These are phyloP conservation scores for Penstemon newberryi DNA, from an alignment of 257 asterid species.

Conservation along the genomic window DNA sequence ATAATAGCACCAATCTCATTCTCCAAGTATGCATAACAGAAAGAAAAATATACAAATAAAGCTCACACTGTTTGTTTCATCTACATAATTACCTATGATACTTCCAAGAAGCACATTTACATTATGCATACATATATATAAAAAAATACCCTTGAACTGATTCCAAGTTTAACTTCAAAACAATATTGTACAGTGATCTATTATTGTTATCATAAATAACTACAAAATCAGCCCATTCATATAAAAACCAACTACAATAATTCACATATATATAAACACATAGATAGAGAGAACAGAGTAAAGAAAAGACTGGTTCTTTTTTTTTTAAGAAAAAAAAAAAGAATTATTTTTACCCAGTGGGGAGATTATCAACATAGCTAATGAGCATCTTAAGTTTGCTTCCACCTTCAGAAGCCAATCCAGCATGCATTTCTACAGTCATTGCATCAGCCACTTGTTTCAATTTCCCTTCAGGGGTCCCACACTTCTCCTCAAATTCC, in stretches of 20 bases:
- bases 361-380: conserved; percentile 62
- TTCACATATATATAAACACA: no score
- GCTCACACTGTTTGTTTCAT: not conserved
- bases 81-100: not conserved
- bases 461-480: conserved; percentile 44
- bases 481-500: conserved; percentile 60
- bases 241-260: no score
- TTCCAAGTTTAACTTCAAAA: no score
- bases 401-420: conserved; percentile 72
- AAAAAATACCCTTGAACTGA: not conserved
- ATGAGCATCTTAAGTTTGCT: conserved; percentile 70
- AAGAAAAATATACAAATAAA: not conserved
- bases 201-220: no score
- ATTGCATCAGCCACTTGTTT: conserved; percentile 67
- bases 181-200: no score
- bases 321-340: not conserved
- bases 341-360: conserved; percentile 54
- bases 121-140: not conserved
- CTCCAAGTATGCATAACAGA: not conserved
- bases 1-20: not conserved
- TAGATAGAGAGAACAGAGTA: no score
- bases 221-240: no score
- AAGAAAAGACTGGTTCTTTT: no score
- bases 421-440: conserved; percentile 80
- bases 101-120: no score